Conservation (phyloP, 2,329 filamentous ascomycete genomes). For the Diplodia intermedia region DNA sequence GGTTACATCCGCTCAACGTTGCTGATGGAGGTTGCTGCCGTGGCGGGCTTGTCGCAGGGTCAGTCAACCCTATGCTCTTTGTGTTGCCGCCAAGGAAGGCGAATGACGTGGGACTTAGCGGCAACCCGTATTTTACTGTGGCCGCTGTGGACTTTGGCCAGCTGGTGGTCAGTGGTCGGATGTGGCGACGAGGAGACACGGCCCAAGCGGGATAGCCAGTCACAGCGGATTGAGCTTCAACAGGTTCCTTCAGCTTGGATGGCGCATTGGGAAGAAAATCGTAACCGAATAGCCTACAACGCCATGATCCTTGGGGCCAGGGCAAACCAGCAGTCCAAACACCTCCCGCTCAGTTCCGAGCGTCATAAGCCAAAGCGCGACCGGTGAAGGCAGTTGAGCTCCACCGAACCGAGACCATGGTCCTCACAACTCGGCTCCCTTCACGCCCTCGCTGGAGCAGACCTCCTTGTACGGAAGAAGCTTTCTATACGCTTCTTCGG, state of each 20-base stretch:
- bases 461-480: constrained; percentile 55
- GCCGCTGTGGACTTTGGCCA: neutral
- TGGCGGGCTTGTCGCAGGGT: neutral
- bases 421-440: neutral
- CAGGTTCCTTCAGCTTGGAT: neutral
- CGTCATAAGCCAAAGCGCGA: constrained; percentile 5
- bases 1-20: constrained; percentile 3
- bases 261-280: neutral
- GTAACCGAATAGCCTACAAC: neutral
- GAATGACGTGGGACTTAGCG: constrained; percentile 18
- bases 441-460: constrained; percentile 53
- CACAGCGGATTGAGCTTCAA: neutral
- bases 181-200: constrained; percentile 14
- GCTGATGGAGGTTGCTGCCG: constrained; percentile 7
- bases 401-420: neutral
- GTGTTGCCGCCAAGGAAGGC: neutral
- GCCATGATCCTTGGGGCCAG: neutral
- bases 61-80: neutral
- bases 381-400: neutral
- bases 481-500: constrained; percentile 55
- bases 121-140: constrained; percentile 8
- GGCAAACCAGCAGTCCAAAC: constrained; percentile 1
- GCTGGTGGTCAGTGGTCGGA: constrained; percentile 12
- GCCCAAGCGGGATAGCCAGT: neutral
- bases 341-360: neutral